A percentile compares a stretch with the other conserved stretches of the same genome.
Evolutionary conservation across 1,284 basidiomycete species (phyloP).

Genomic region (Ceratobasidium sp.): DNA sequence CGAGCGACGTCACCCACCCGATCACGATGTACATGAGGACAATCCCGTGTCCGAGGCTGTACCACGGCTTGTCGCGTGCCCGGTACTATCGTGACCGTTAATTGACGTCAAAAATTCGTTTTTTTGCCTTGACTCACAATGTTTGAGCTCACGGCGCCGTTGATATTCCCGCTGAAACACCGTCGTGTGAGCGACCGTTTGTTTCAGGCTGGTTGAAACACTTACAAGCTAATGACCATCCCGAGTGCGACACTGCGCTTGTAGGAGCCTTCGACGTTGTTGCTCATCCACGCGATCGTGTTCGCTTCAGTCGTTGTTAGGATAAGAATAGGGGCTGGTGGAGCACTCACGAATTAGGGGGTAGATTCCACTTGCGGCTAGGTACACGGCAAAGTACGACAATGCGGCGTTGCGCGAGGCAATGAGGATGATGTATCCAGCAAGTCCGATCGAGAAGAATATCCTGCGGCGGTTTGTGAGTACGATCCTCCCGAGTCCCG

Average conservation of each 20-base stretch:
- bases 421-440: slow-evolving; percentile 41
- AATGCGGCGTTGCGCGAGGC: slow-evolving; percentile 44
- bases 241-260: slow-evolving; percentile 62
- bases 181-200: not conserved
- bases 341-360: slow-evolving; percentile 68
- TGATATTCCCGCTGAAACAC: slow-evolving; percentile 47
- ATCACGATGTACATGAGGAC: slow-evolving; percentile 59
- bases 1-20: slow-evolving; percentile 57
- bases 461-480: slow-evolving; percentile 19
- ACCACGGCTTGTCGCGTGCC: slow-evolving; percentile 54
- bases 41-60: slow-evolving; percentile 60
- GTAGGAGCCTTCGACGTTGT: slow-evolving; percentile 63
- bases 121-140: slow-evolving; percentile 20
- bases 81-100: slow-evolving; percentile 50
- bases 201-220: slow-evolving; percentile 35
- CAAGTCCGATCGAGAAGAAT: slow-evolving; percentile 33
- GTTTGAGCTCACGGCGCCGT: slow-evolving; percentile 45
- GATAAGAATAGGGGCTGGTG: slow-evolving; percentile 49
- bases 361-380: slow-evolving; percentile 67
- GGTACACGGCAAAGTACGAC: slow-evolving; percentile 60
- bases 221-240: slow-evolving; percentile 65
- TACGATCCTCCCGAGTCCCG: slow-evolving; percentile 24
- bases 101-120: slow-evolving; percentile 53
- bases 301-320: not conserved
- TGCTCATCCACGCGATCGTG: slow-evolving; percentile 58